phyloP scores from a whole-genome alignment of 495 filamentous ascomycete genomes.

The Clohesyomyces aquaticus region DNA sequence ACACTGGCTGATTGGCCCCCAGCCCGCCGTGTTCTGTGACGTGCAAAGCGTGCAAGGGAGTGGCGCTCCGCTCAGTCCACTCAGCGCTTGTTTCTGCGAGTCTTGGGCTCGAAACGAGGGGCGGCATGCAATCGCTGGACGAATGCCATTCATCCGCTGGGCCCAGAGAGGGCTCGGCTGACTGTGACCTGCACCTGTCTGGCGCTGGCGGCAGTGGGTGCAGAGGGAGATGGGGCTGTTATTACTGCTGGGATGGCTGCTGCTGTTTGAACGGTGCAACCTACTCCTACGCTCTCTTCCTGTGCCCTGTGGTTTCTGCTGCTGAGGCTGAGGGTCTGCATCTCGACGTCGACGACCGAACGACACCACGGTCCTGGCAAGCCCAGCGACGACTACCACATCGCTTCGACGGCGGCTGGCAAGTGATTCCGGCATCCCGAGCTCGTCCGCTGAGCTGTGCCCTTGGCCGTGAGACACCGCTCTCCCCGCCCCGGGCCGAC shows the following conservation, averaged over 20 bases:
- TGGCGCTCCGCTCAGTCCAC: too few relatives aligned
- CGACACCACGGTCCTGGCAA: not conserved
- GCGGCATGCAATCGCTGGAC: not conserved
- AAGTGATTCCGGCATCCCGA: too few relatives aligned
- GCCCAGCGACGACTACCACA: not conserved
- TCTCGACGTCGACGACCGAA: not conserved
- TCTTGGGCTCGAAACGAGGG: slow-evolving; percentile 6
- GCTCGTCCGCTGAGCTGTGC: too few relatives aligned
- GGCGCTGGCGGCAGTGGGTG: too few relatives aligned
- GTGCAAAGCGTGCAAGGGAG: too few relatives aligned
- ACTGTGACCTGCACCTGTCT: too few relatives aligned
- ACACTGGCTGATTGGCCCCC: not conserved
- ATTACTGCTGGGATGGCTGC: too few relatives aligned
- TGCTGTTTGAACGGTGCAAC: not conserved
- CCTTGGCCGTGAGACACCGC: not conserved
- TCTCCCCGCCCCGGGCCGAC: not conserved
- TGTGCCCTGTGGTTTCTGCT: not conserved
- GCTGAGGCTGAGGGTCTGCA: not conserved
- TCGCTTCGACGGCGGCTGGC: slow-evolving; percentile 1
- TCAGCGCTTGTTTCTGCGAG: slow-evolving; percentile 11
- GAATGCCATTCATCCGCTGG: slow-evolving; percentile 3
- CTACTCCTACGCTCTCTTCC: not conserved
- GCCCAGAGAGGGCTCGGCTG: slow-evolving; percentile 20
- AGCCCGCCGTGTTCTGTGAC: not conserved
- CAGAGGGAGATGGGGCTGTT: too few relatives aligned